These are phyloP conservation scores for Erigeron philadelphicus DNA, from an alignment of 140 eudicot species.

Conservation along the genomic window DNA sequence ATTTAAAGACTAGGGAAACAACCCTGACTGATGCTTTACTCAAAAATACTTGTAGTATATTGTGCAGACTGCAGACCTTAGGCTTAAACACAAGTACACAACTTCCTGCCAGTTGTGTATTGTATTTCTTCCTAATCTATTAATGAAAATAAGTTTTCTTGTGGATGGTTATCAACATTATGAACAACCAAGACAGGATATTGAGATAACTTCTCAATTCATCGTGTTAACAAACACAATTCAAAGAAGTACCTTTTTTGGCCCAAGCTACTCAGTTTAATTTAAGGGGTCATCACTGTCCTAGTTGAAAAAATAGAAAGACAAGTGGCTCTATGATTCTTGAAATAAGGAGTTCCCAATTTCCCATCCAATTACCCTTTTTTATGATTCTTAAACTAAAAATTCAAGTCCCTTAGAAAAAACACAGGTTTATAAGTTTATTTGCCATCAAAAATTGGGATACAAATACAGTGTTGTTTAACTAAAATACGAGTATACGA, in stretches of 20 bases:
- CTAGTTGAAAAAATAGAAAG: not conserved
- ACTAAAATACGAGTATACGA: not conserved
- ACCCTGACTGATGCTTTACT: not conserved
- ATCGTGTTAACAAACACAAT: not conserved
- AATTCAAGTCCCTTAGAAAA: not conserved
- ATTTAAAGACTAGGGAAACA: not conserved
- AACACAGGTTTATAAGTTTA: not conserved
- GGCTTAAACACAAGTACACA: not conserved
- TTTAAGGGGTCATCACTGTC: not conserved
- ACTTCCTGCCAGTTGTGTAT: not conserved
- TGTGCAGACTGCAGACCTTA: too few species aligned
- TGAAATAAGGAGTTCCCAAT: too few species aligned
- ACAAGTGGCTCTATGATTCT: not conserved
- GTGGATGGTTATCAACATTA: not conserved
- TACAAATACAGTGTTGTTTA: not conserved
- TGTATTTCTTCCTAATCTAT: not conserved
- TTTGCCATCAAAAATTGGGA: not conserved
- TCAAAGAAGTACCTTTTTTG: not conserved
- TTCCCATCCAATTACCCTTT: too few species aligned
- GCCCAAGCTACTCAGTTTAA: not conserved
- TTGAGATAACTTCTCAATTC: not conserved
- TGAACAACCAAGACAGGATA: not conserved
- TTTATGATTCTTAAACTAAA: not conserved
- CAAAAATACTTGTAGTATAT: not conserved
- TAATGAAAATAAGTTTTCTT: not conserved